Evolutionary conservation across 805 yeast species (phyloP), one percentile per base, ranked within the genome.

Genomic region (Lipomyces lipofer): DNA sequence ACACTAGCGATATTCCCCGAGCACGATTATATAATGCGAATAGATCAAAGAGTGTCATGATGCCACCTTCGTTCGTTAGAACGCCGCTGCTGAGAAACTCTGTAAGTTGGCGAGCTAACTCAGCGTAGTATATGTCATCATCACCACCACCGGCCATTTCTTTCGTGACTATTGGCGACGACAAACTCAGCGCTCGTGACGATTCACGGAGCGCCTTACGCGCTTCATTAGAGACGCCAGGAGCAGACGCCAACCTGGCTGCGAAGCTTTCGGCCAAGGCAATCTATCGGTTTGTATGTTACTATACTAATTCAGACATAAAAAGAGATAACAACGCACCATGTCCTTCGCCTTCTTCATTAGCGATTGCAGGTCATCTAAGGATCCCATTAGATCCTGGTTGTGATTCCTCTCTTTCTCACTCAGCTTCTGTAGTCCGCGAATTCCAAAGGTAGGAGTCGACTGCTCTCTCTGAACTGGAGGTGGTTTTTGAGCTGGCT

Each of bases 291-390:
- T n/a, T n/a, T n/a, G n/a, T n/a, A n/a, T n/a, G n/a, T n/a, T n/a
- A n/a, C n/a, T n/a, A n/a, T n/a, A n/a, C n/a, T n/a, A n/a, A n/a
- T n/a, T 21, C n/a, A n/a, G n/a, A n/a, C n/a, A n/a, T n/a, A n/a
- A n/a, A n/a, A n/a, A n/a, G n/a, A n/a, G n/a, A n/a, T n/a, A n/a
- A n/a, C n/a, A n/a, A n/a, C n/a, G 22, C 13, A 85, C 79, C 47
- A 91, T 77, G 55, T 89, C 91, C 60, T 80, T 80, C 1, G 91
- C 95, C 62, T 86, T 80, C n/a, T 81, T 76, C 84, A 88, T 84
- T 49, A 90, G 73, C 42, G 84, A 83, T 57, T 86, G 84, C 43
- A 91, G 71, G 68, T 89, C 97, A 40, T 82, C 84, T 36, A 91
- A 70, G 0, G 97, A 89, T 40, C 79, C 79, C 52, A 91, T 71